Evolutionary conservation across 2,329 filamentous ascomycete species (phyloP).

Genomic region (Phialophora chinensis): DNA sequence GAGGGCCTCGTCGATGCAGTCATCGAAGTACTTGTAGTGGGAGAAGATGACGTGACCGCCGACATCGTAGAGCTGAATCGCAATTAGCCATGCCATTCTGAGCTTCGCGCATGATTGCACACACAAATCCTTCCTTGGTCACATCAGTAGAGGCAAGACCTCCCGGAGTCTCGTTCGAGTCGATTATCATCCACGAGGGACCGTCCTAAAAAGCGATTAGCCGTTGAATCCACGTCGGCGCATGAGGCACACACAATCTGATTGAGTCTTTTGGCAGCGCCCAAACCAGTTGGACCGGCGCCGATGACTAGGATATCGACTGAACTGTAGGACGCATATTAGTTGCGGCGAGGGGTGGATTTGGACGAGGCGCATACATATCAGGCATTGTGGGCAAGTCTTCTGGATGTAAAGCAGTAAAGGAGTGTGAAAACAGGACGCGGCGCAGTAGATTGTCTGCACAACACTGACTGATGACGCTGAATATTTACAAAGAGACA

Average conservation of each 20-base stretch:
- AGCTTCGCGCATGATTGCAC: not conserved
- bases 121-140: conserved; percentile 73
- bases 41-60: conserved; percentile 99
- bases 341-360: conserved; percentile 11
- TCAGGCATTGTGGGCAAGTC: conserved; percentile 27
- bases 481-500: not conserved
- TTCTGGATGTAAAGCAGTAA: conserved; percentile 6
- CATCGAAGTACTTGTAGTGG: conserved; percentile 99
- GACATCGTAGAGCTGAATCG: conserved; percentile 89
- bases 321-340: conserved; percentile 62
- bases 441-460: not conserved
- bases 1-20: conserved; percentile 95
- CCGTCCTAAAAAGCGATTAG: conserved; percentile 67
- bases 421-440: conserved; percentile 5
- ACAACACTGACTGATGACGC: not conserved
- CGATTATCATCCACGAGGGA: conserved; percentile 94
- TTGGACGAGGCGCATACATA: conserved; percentile 18
- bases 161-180: conserved; percentile 88
- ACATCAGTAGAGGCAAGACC: conserved; percentile 95
- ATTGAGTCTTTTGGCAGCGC: conserved; percentile 96
- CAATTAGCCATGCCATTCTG: conserved; percentile 5
- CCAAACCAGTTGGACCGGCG: conserved; percentile 94
- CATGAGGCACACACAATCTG: conserved; percentile 75
- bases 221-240: not conserved
- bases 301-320: conserved; percentile 98